Conservation (phyloP, 805 yeast genomes). For the Kockiozyma suomiensis region DNA sequence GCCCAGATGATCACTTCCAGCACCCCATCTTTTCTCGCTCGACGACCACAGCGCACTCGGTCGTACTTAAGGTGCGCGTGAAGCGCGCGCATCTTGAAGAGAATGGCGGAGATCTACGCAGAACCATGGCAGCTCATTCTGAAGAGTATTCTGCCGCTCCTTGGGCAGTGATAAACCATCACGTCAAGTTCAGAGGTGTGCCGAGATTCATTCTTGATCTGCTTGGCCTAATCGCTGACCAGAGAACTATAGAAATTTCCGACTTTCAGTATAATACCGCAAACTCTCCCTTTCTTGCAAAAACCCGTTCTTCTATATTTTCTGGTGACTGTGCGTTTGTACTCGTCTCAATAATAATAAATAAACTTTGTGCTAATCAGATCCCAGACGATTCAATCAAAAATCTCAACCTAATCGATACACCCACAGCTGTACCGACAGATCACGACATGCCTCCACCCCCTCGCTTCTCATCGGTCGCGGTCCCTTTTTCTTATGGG, state of each 20-base stretch:
- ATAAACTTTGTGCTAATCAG: too few relatives aligned
- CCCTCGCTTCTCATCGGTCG: slow-evolving; percentile 73
- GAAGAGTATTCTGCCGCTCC: slow-evolving; percentile 56
- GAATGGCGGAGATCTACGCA: slow-evolving; percentile 49
- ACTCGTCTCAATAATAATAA: too few relatives aligned
- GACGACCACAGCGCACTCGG: slow-evolving; percentile 31
- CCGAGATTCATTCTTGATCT: slow-evolving; percentile 49
- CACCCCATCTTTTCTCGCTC: slow-evolving; percentile 53
- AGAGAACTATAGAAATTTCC: slow-evolving; percentile 32
- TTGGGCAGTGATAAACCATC: slow-evolving; percentile 65
- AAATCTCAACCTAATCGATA: slow-evolving; percentile 40
- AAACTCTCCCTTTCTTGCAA: slow-evolving; percentile 53
- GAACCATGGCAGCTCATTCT: slow-evolving; percentile 66
- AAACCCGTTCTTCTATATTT: slow-evolving; percentile 45
- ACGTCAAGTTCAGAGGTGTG: slow-evolving; percentile 78
- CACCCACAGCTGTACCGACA: slow-evolving; percentile 14
- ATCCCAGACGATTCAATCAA: slow-evolving; percentile 45
- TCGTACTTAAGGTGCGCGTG: slow-evolving; percentile 43
- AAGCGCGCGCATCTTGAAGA: slow-evolving; percentile 38
- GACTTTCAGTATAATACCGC: slow-evolving; percentile 61
- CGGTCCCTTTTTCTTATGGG: slow-evolving; percentile 75
- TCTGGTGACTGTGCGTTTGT: slow-evolving; percentile 44
- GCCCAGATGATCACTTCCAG: slow-evolving; percentile 45
- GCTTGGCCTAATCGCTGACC: too few relatives aligned
- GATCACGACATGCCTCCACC: slow-evolving; percentile 79